A percentile compares a stretch with the other conserved stretches of the same genome.
Evolutionary conservation across 306 rosid species (phyloP).

Genomic region (Malus sylvestris): DNA sequence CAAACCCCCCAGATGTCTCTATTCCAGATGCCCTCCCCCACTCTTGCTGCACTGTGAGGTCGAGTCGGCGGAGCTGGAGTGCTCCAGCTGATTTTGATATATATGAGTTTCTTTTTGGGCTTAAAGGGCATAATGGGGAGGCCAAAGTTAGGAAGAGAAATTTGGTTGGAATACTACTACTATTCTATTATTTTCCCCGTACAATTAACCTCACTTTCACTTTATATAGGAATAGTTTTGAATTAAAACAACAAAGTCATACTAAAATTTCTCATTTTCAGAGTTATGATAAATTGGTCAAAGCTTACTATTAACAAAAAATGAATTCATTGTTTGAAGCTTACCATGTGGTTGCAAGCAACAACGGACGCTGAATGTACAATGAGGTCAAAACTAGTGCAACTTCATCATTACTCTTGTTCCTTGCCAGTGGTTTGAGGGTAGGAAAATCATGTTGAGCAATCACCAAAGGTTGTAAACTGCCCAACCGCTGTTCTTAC

Average conservation of each 20-base stretch:
- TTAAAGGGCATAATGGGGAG: neutral
- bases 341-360: constrained; percentile 45
- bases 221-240: neutral
- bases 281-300: constrained; percentile 5
- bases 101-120: neutral
- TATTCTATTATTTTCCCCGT: neutral
- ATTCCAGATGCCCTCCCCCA: no score
- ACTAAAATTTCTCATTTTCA: constrained; percentile 5
- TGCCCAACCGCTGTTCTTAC: constrained; percentile 59
- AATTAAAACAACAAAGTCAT: neutral
- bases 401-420: constrained; percentile 22
- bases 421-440: constrained; percentile 14
- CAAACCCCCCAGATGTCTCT: neutral
- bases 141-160: neutral
- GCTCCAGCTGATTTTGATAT: no score
- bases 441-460: constrained; percentile 20
- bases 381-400: constrained; percentile 17
- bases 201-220: no score
- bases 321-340: constrained; percentile 18
- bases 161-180: neutral
- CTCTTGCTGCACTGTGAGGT: no score
- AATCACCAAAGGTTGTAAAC: constrained; percentile 42
- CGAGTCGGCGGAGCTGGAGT: no score
- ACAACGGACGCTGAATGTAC: constrained; percentile 18
- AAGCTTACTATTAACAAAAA: constrained; percentile 8